Evolutionary conservation across 345 rosid species (phyloP).

Genomic region (Melaleuca quinquenervia): DNA sequence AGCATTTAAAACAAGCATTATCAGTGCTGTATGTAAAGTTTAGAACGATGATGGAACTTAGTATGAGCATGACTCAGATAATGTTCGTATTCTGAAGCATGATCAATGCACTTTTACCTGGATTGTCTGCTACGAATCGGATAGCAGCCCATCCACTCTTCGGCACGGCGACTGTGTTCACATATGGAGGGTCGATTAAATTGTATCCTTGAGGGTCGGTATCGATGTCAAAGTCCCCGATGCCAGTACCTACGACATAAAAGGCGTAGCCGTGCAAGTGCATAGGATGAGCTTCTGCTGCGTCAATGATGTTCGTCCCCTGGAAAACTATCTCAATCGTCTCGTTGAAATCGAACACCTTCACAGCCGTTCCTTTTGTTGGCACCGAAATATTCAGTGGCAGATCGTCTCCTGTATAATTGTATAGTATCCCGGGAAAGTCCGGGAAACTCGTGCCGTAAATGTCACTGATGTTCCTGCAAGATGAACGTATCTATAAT

Average conservation of each 20-base stretch:
- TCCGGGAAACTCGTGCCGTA: background rate
- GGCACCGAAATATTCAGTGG: background rate
- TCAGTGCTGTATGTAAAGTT: background rate
- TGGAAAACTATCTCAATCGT: constrained; percentile 19
- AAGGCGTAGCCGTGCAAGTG: constrained; percentile 9
- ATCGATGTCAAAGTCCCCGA: background rate
- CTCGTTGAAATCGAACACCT: constrained; percentile 1
- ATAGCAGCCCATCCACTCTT: constrained; percentile 16
- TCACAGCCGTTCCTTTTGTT: constrained; percentile 3
- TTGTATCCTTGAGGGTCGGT: background rate
- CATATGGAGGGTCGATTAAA: constrained; percentile 14
- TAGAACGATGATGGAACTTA: background rate
- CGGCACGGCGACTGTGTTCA: constrained; percentile 11
- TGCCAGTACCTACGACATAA: background rate
- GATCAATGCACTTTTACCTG: background rate
- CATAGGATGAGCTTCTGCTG: constrained; percentile 18
- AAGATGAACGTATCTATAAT: background rate
- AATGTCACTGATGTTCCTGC: background rate
- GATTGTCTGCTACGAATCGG: constrained; percentile 8
- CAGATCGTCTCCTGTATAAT: background rate
- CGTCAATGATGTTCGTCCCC: constrained; percentile 13
- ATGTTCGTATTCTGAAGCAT: background rate
- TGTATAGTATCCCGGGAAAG: background rate
- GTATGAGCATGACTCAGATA: background rate
- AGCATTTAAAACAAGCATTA: background rate